These are phyloP conservation scores for Aureobasidium sp. DNA, from an alignment of 2,329 filamentous ascomycete genomes.

Conservation along the genomic window DNA sequence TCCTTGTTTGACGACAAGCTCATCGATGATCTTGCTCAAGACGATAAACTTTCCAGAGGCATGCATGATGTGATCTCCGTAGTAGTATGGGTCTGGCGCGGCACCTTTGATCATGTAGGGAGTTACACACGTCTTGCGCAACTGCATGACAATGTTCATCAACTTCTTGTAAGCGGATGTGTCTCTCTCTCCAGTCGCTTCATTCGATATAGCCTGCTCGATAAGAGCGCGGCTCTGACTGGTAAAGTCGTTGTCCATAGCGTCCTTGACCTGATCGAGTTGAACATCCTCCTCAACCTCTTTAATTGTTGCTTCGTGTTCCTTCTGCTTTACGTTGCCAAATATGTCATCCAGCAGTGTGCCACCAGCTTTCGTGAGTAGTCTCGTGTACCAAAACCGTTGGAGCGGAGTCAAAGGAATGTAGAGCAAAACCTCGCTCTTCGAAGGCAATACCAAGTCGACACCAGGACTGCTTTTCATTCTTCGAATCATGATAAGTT, in stretches of 20 bases:
- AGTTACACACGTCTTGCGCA: slow-evolving; percentile 48
- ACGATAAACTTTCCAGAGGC: slow-evolving; percentile 50
- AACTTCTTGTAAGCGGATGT: slow-evolving; percentile 30
- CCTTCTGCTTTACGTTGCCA: slow-evolving; percentile 37
- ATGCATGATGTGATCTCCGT: slow-evolving; percentile 39
- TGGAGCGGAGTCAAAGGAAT: slow-evolving; percentile 52
- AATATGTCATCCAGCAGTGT: slow-evolving; percentile 46
- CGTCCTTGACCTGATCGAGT: slow-evolving; percentile 21
- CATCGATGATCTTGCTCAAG: slow-evolving; percentile 42
- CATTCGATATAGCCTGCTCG: slow-evolving; percentile 29
- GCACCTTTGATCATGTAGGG: slow-evolving; percentile 43
- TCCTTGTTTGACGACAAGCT: slow-evolving; percentile 40
- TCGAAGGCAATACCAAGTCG: slow-evolving; percentile 46
- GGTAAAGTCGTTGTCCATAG: slow-evolving; percentile 34
- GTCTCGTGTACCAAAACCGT: slow-evolving; percentile 47
- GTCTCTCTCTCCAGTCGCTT: slow-evolving; percentile 19
- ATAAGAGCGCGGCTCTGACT: slow-evolving; percentile 38
- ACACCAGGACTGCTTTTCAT: slow-evolving; percentile 49
- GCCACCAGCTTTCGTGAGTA: slow-evolving; percentile 47
- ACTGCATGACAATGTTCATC: slow-evolving; percentile 48
- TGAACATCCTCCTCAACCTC: slow-evolving; percentile 29
- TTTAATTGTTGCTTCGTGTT: slow-evolving; percentile 29
- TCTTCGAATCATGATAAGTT: slow-evolving; percentile 50
- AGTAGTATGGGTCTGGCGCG: slow-evolving; percentile 36
- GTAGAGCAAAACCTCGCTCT: slow-evolving; percentile 48